Evolutionary conservation across 441 rosid genomes (phyloP).

Genomic region (Pelargonium myrrhifolium): DNA sequence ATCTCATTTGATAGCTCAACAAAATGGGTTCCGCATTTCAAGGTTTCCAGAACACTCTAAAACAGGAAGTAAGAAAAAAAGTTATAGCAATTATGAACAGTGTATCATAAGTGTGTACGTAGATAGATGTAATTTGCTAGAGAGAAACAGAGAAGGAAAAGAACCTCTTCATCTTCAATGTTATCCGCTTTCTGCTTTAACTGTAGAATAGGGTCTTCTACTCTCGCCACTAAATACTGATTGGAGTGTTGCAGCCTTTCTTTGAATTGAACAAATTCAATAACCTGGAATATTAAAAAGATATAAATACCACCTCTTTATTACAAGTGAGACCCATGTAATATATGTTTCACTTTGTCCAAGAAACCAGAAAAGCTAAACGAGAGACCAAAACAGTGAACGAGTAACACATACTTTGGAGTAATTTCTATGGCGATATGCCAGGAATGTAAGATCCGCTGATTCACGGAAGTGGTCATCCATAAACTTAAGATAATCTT

Average conservation of each 20-base stretch:
- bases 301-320: constrained; percentile 10
- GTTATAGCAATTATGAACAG: constrained; percentile 14
- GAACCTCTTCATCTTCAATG: constrained; percentile 78
- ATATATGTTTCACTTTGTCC: neutral
- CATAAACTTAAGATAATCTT: constrained; percentile 94
- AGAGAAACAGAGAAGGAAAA: neutral
- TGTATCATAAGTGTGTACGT: constrained; percentile 4
- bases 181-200: constrained; percentile 71
- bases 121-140: neutral
- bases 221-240: constrained; percentile 69
- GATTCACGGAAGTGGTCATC: constrained; percentile 98
- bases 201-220: constrained; percentile 68
- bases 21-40: constrained; percentile 60
- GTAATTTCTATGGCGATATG: constrained; percentile 96
- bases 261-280: constrained; percentile 95
- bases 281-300: constrained; percentile 49
- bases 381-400: neutral
- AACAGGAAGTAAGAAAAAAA: constrained; percentile 13
- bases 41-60: constrained; percentile 65
- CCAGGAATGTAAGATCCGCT: constrained; percentile 95
- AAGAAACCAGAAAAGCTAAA: neutral
- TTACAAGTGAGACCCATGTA: neutral
- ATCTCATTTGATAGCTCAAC: constrained; percentile 79
- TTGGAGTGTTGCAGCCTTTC: constrained; percentile 72
- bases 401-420: constrained; percentile 56